phyloP scores from a whole-genome alignment of 164 flowering plant genomes.

The Vitis vinifera region DNA sequence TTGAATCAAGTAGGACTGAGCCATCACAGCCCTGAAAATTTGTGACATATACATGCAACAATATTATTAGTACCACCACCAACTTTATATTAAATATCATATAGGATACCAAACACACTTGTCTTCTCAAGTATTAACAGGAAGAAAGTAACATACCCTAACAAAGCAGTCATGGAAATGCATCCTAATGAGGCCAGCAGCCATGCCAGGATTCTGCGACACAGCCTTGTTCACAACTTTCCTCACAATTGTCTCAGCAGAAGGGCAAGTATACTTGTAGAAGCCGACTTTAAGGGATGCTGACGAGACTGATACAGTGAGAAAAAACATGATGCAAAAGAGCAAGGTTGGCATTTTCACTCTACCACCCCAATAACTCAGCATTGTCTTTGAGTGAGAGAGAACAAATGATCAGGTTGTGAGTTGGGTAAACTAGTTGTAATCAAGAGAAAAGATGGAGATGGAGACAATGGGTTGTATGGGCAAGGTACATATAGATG shows the following conservation, averaged over 20 bases:
- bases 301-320: too few relatives aligned
- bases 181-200: constrained; percentile 15
- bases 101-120: too few relatives aligned
- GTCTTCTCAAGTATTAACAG: background rate
- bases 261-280: constrained; percentile 7
- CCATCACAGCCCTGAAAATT: constrained; percentile 44
- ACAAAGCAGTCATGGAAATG: constrained; percentile 22
- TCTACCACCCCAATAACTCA: too few relatives aligned
- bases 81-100: too few relatives aligned
- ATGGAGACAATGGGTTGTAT: too few relatives aligned
- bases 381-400: too few relatives aligned
- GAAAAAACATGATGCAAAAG: too few relatives aligned
- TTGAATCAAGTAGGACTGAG: constrained; percentile 31
- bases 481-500: too few relatives aligned
- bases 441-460: too few relatives aligned
- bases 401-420: too few relatives aligned
- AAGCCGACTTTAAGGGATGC: constrained; percentile 1
- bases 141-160: background rate
- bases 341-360: too few relatives aligned
- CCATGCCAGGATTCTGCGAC: background rate
- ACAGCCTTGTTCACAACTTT: background rate
- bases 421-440: too few relatives aligned
- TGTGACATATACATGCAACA: background rate
- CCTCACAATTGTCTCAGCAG: constrained; percentile 6
- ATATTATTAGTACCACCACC: background rate